Evolutionary conservation across 176 grass and related monocot genomes (phyloP).

Genomic region (Aegilops speltoides): DNA sequence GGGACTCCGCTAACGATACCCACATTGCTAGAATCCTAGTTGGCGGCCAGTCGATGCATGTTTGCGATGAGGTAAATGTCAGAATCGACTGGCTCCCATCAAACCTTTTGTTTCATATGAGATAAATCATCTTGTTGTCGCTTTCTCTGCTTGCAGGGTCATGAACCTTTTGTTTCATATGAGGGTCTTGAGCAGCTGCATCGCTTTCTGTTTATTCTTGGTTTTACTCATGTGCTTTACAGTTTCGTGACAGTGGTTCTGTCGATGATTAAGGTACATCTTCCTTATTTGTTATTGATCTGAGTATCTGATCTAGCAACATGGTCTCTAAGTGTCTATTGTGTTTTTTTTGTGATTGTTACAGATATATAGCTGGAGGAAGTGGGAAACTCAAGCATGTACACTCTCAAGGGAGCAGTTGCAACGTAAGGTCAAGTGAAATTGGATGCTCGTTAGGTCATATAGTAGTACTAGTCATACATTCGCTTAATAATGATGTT

Average conservation of each 20-base stretch:
- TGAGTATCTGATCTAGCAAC: background rate
- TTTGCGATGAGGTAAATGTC: slow-evolving; percentile 57
- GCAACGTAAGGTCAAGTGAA: slow-evolving; percentile 62
- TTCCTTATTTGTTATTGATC: background rate
- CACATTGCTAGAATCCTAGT: slow-evolving; percentile 25
- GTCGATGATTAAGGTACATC: slow-evolving; percentile 85
- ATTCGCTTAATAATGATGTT: background rate
- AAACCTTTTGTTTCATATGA: no score
- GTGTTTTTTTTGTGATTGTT: background rate
- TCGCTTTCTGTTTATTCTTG: slow-evolving; percentile 87
- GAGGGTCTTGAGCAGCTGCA: slow-evolving; percentile 93
- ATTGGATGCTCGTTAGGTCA: background rate
- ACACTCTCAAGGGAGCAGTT: slow-evolving; percentile 63
- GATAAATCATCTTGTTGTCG: background rate
- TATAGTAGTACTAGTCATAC: background rate
- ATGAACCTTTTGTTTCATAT: slow-evolving; percentile 91
- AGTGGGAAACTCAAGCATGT: slow-evolving; percentile 75
- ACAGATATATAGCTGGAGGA: slow-evolving; percentile 99
- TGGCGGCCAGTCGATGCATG: slow-evolving; percentile 25
- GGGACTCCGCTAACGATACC: slow-evolving; percentile 34
- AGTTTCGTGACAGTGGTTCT: slow-evolving; percentile 90
- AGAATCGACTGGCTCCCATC: background rate
- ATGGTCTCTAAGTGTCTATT: background rate
- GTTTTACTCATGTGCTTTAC: slow-evolving; percentile 89
- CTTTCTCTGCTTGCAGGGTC: slow-evolving; percentile 51